Evolutionary conservation across 257 asterid genomes (phyloP).

Genomic region (Solanum commersonii): DNA sequence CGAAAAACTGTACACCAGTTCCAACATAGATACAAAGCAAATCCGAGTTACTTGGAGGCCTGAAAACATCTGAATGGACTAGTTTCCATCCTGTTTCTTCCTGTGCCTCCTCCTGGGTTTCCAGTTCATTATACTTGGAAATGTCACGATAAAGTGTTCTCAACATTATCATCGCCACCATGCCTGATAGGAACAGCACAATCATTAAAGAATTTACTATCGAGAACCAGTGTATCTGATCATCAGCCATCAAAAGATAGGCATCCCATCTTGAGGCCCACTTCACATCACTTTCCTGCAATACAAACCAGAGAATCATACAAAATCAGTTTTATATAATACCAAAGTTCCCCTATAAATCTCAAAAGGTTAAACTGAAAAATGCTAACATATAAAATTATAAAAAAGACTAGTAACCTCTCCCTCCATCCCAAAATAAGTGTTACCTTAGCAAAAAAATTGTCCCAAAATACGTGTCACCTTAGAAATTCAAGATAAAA

Average conservation of each 20-base stretch:
- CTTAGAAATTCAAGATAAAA: not conserved
- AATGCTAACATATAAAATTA: not conserved
- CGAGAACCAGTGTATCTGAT: conserved; percentile 83
- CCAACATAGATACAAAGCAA: conserved; percentile 65
- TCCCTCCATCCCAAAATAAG: not conserved
- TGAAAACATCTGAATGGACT: conserved; percentile 64
- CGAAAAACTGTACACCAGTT: conserved; percentile 62
- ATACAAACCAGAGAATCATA: not conserved
- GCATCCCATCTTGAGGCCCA: conserved; percentile 93
- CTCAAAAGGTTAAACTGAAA: not conserved
- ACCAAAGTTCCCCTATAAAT: not conserved
- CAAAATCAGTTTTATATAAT: not conserved
- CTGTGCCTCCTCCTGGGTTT: conserved; percentile 75
- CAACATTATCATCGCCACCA: conserved; percentile 79
- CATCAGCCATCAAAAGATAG: conserved; percentile 65
- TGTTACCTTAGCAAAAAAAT: not conserved
- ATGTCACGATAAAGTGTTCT: conserved; percentile 71
- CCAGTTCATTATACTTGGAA: conserved; percentile 66
- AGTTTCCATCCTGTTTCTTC: conserved; percentile 82
- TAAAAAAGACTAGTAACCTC: not conserved
- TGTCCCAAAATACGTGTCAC: not conserved
- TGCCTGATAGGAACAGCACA: conserved; percentile 77
- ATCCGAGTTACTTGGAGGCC: conserved; percentile 55
- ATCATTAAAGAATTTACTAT: conserved; percentile 69
- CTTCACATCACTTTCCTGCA: conserved; percentile 72